Conservation (phyloP, 75 land plant genomes). For the Picea sitchensis region DNA sequence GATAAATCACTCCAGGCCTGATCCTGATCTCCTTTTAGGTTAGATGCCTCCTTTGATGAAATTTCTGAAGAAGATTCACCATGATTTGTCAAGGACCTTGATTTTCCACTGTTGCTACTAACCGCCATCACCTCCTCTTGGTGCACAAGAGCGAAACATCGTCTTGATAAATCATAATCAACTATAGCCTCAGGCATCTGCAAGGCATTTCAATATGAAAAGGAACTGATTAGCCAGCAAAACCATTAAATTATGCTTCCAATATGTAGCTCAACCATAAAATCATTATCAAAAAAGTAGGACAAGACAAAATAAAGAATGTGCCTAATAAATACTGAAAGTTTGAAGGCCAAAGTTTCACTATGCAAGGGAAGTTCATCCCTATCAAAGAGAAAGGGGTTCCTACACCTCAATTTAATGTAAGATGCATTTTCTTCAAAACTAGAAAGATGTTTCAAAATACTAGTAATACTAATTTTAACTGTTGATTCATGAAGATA, state of each 20-base stretch:
- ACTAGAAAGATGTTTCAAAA: too few species aligned
- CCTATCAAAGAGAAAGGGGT: too few species aligned
- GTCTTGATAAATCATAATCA: constrained; percentile 71
- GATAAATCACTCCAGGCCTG: constrained; percentile 45
- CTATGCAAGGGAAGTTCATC: too few species aligned
- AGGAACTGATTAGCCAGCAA: background rate
- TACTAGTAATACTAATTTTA: too few species aligned
- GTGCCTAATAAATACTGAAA: too few species aligned
- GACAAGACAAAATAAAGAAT: too few species aligned
- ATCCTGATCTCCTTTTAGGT: background rate
- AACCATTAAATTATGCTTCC: background rate
- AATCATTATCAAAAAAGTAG: too few species aligned
- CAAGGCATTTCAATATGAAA: background rate
- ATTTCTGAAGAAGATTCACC: background rate
- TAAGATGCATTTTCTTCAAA: too few species aligned
- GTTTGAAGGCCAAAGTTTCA: too few species aligned
- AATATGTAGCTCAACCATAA: background rate
- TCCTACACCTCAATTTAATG: too few species aligned
- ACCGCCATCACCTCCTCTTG: constrained; percentile 63
- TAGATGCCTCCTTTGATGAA: background rate
- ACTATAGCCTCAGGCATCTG: constrained; percentile 96
- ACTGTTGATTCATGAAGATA: too few species aligned
- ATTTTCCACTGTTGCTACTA: constrained; percentile 2
- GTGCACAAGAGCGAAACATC: constrained; percentile 51
- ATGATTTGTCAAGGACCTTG: background rate